Evolutionary conservation across 140 eudicot species (phyloP), one percentile per base, ranked within the genome.

Genomic region (Anethum foeniculum): DNA sequence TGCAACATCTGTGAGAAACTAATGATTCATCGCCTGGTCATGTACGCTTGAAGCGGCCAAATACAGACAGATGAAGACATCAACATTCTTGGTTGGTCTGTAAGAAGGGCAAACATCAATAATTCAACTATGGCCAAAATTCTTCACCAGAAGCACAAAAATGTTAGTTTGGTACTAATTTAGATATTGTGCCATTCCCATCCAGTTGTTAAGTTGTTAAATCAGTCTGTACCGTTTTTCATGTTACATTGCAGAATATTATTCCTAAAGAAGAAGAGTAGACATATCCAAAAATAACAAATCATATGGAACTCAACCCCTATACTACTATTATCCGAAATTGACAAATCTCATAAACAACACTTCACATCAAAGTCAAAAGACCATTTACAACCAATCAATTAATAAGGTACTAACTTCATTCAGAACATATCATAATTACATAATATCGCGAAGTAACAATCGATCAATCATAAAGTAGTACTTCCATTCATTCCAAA

Each of bases 151-250:
- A 72, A 19, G 47, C 25, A 72, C 30, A 41, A 7, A 21, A 39
- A 23, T 60, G 69, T 60, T n/a, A n/a, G n/a, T n/a, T n/a, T n/a
- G n/a, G n/a, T n/a, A 72, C 77, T 38, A 41, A 71, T 36, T 71
- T 18, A 39, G 52, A 62, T 62, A 23, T 0, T 58, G 32, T 71
- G 46, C 30, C 14, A 30, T 36, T 71, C 21, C 25, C 76, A 38
- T 18, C 51, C 23, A 39, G 28, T 71, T 38, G 18, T 18, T 13
- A 71, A 71, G 51, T 71, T 71, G 30, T 34, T 38, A 71, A 14
- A 71, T 71, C 28, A 18, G 28, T 7, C 51, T 71, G n/a, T 19
- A 71, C 7, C 16, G 49, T 11, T 34, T 36, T 15, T 71, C 48
- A 71, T 7, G 25, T 43, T 38, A 38, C 1, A 16, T 0, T 71